phyloP scores from a whole-genome alignment of 352 stramenopile species.

The Phytophthora fragariae region DNA sequence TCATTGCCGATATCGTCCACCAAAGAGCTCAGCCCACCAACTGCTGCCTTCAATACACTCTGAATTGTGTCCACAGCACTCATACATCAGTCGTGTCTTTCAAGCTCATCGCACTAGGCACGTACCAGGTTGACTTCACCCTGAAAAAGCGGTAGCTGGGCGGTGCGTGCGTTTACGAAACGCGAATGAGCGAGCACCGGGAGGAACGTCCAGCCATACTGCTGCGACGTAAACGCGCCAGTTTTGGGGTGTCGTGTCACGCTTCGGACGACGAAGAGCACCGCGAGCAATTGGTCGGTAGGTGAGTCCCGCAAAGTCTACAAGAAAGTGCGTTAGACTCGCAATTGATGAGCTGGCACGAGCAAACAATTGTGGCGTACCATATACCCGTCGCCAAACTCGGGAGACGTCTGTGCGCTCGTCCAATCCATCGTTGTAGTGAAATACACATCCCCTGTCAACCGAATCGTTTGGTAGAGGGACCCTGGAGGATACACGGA shows the following conservation, averaged over 20 bases:
- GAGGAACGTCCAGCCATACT: constrained; percentile 74
- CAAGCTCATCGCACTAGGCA: background rate
- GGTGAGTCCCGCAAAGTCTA: constrained; percentile 60
- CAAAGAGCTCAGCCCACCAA: constrained; percentile 31
- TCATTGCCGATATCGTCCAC: constrained; percentile 53
- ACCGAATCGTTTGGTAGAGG: constrained; percentile 67
- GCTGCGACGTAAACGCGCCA: constrained; percentile 49
- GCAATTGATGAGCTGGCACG: background rate
- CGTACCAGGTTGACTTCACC: constrained; percentile 71
- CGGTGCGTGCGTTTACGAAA: constrained; percentile 43
- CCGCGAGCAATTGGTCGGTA: constrained; percentile 31
- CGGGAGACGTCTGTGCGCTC: constrained; percentile 57
- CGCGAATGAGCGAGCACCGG: constrained; percentile 51
- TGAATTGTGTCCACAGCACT: constrained; percentile 17
- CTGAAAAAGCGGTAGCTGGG: constrained; percentile 70
- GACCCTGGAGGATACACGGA: constrained; percentile 60
- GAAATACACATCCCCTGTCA: constrained; percentile 66
- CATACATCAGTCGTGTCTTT: background rate
- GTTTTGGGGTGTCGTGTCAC: constrained; percentile 57
- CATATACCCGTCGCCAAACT: constrained; percentile 69
- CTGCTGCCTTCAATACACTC: constrained; percentile 44
- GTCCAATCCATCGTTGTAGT: constrained; percentile 71
- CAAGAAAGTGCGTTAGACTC: constrained; percentile 11
- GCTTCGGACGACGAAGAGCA: constrained; percentile 70
- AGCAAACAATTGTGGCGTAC: constrained; percentile 25